Conservation (phyloP, 2,329 filamentous ascomycete genomes). For the Verticillium dahliae region DNA sequence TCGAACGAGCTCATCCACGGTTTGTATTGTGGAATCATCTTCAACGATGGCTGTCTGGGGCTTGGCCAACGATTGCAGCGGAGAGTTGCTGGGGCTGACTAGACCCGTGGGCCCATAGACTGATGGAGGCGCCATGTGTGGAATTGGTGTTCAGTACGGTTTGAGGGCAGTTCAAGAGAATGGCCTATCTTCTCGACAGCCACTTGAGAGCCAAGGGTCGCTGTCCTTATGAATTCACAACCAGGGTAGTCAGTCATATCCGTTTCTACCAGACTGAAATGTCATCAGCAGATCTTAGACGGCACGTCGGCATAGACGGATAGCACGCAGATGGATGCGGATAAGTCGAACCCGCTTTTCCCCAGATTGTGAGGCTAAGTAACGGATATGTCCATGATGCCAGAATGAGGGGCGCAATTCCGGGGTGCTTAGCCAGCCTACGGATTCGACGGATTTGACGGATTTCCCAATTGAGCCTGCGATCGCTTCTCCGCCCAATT, state of each 20-base stretch:
- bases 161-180: too few species aligned
- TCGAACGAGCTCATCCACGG: constrained; percentile 18
- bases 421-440: not conserved
- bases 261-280: not conserved
- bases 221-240: not conserved
- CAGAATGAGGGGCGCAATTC: not conserved
- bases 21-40: constrained; percentile 15
- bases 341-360: not conserved
- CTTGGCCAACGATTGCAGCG: not conserved
- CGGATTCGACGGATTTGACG: not conserved
- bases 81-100: constrained; percentile 3
- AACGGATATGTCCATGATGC: not conserved
- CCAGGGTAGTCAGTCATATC: not conserved
- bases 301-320: not conserved
- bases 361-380: not conserved
- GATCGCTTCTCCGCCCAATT: not conserved
- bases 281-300: not conserved
- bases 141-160: not conserved
- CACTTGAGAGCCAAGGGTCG: not conserved
- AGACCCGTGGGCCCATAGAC: constrained; percentile 10
- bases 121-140: constrained; percentile 9
- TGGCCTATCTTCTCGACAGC: not conserved
- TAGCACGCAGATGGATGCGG: not conserved
- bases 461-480: not conserved
- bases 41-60: not conserved